phyloP scores from a whole-genome alignment of 495 filamentous ascomycete species.

The Melanomma pulvis-pyrius region DNA sequence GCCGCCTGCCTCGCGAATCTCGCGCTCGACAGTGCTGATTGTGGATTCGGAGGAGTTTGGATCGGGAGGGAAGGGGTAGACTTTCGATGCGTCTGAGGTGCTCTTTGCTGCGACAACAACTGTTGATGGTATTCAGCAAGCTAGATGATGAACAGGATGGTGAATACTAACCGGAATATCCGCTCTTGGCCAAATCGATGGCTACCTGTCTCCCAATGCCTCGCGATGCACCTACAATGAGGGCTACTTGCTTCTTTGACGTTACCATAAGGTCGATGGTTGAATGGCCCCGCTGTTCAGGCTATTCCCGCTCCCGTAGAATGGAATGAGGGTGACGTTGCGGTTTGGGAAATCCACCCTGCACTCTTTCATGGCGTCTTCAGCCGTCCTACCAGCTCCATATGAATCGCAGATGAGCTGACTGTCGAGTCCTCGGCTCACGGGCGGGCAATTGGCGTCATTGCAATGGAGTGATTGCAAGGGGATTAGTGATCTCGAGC shows the following conservation, averaged over 20 bases:
- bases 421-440: too few relatives aligned
- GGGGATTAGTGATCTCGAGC: constrained; percentile 13
- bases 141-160: not conserved
- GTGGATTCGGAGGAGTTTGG: constrained; percentile 80
- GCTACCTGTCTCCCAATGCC: constrained; percentile 82
- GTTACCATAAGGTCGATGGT: constrained; percentile 32
- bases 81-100: constrained; percentile 62
- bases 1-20: constrained; percentile 70
- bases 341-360: not conserved
- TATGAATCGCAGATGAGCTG: not conserved
- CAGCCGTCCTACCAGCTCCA: not conserved
- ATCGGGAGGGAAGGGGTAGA: constrained; percentile 71
- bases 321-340: not conserved
- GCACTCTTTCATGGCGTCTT: not conserved
- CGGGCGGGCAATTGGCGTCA: not conserved
- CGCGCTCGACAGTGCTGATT: constrained; percentile 79
- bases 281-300: not conserved
- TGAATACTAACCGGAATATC: constrained; percentile 64
- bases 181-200: constrained; percentile 70
- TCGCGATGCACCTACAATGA: constrained; percentile 73
- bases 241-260: constrained; percentile 56
- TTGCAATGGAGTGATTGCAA: not conserved
- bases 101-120: constrained; percentile 84
- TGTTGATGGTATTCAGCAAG: constrained; percentile 40
- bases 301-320: not conserved